These are phyloP conservation scores for Juncus inflexus DNA, from an alignment of 176 grass and related monocot species.

Conservation along the genomic window DNA sequence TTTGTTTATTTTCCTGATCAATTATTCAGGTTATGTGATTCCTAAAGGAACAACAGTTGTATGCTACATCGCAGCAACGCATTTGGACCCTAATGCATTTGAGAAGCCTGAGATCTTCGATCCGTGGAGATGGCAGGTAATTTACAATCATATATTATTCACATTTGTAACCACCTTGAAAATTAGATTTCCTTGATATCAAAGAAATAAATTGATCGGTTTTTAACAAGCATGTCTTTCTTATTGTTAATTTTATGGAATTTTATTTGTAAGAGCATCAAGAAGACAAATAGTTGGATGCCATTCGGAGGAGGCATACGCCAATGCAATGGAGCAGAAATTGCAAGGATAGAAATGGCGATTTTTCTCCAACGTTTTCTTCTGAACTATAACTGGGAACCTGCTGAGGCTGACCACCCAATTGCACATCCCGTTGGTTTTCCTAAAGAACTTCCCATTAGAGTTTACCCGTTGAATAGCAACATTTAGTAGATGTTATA, in stretches of 20 bases:
- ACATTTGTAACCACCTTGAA: not conserved
- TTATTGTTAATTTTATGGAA: not conserved
- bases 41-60: constrained; percentile 14
- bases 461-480: too few species aligned
- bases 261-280: not conserved
- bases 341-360: constrained; percentile 27
- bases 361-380: constrained; percentile 27
- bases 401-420: constrained; percentile 16
- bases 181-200: too few species aligned
- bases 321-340: constrained; percentile 14
- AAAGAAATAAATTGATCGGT: too few species aligned
- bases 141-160: constrained; percentile 5
- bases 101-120: constrained; percentile 27
- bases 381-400: constrained; percentile 28
- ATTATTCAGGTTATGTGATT: constrained; percentile 27
- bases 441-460: too few species aligned
- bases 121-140: constrained; percentile 39
- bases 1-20: not conserved
- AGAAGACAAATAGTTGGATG: constrained; percentile 21
- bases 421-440: not conserved
- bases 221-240: not conserved
- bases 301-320: constrained; percentile 30
- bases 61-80: constrained; percentile 18
- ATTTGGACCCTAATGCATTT: constrained; percentile 22
- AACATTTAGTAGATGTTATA: too few species aligned